Percentiles rank a stretch among this genome's conserved stretches.
Evolutionary conservation across 2,329 filamentous ascomycete genomes (phyloP).

Genomic region (Paecilomyces sp.): DNA sequence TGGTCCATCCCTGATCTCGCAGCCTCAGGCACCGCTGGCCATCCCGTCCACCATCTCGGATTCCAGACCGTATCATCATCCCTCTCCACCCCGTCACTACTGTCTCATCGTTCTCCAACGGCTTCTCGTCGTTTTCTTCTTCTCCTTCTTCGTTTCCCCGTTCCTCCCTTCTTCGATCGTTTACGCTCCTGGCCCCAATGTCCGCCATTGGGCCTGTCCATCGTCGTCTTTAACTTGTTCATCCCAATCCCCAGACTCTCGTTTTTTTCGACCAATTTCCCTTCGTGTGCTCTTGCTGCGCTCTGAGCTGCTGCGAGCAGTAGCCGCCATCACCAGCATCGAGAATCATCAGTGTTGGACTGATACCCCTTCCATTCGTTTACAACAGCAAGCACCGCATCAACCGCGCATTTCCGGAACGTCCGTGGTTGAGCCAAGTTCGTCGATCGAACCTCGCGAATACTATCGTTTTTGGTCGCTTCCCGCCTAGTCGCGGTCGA

Average conservation of each 20-base stretch:
- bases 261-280: background rate
- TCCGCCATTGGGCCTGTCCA: slow-evolving; percentile 4
- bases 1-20: background rate
- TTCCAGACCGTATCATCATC: background rate
- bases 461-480: slow-evolving; percentile 2
- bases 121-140: slow-evolving; percentile 3
- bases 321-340: background rate
- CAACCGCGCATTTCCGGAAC: background rate
- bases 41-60: background rate
- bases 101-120: background rate
- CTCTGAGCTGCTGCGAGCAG: background rate
- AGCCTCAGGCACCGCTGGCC: background rate
- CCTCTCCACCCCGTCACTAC: background rate
- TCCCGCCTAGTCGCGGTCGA: background rate
- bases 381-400: background rate
- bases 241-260: slow-evolving; percentile 4
- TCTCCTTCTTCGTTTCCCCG: slow-evolving; percentile 9
- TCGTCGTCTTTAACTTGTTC: slow-evolving; percentile 1
- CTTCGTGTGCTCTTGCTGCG: background rate
- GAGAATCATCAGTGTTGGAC: background rate
- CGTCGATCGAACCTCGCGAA: slow-evolving; percentile 9
- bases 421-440: background rate
- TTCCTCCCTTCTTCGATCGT: slow-evolving; percentile 6
- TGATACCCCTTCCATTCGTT: background rate
- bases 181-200: slow-evolving; percentile 8